Evolutionary conservation across 169 alveolate species (phyloP), one percentile per base, ranked within the genome.

Genomic region (Hammondia hammondi): DNA sequence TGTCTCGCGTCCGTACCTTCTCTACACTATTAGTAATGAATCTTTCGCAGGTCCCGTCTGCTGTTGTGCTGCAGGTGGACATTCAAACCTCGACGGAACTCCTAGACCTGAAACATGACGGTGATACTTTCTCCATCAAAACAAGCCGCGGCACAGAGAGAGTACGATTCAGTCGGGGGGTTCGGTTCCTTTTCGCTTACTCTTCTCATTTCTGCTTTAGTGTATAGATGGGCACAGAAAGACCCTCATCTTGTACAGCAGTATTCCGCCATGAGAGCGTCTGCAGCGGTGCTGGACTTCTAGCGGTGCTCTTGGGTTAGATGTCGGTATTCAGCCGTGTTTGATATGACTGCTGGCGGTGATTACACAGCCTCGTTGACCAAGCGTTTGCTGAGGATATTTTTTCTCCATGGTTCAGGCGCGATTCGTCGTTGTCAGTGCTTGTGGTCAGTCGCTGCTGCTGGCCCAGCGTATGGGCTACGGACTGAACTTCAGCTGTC

Each of bases 371-470:
- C 84, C 0, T 72, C 17, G 32, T 27, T 27, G 32, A 72, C 84
- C 84, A 27, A 9, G 17, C 24, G 24, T 35, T 29, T 29, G 84
- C 84, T 72, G 84, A n/a, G 84, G 84, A 32, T 10, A 1, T 77
- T 19, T 88, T 96, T 32, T 93, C 89, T 48, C 81, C 96, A 21
- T 81, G 95, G 92, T 91, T 97, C 82, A 96, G 96, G 88, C 98
- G 4, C 94, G 96, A 17, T 97, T 97, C 85, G 98, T 97, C n/a
- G 98, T 97, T 12, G 97, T 97, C 81, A 96, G 98, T 77, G 98
- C 98, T 0, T 97, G 98, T 92, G 98, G 98, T 2, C 97, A 97
- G 88, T 97, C 98, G 14, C 95, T 97, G 56, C 94, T 97, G 85
- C 95, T 97, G 46, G 98, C 98, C 5, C 98, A 97, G 82, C 93